Evolutionary conservation across 208 protist genomes (phyloP), one percentile per base, ranked within the genome.

Genomic region (Crithidia fasciculata): DNA sequence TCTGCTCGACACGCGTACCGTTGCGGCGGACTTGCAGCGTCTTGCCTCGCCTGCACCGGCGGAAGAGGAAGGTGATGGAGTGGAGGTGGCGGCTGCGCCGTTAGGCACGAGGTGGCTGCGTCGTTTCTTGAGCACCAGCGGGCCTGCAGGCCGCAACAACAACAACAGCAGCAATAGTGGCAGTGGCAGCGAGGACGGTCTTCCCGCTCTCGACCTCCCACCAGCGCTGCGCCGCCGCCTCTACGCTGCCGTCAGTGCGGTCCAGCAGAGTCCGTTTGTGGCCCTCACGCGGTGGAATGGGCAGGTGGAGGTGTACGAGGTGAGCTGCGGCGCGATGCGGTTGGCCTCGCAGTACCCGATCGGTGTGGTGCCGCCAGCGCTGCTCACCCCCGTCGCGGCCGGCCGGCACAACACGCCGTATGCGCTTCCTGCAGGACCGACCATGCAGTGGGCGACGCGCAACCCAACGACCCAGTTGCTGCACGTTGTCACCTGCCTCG

Each of bases 401-500:
- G 4, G 45, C 28, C 37, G 3, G 41, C 19, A 53, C 40, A 8
- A 49, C 16, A 39, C 8, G 54, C 56, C 61, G 5, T 52, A 41
- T 47, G 69, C 69, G 5, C 58, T 74, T 49, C 71, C 70, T 8
- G 60, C 71, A 0, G 75, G 73, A 40, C 52, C 60, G 18, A 71
- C 78, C 6, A 70, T 69, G 56, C 85, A 89, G 76, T 89, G 85
- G 85, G 78, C 81, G 39, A 55, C 70, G 3, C 73, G 57, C 28
- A 53, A 81, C 54, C 53, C 37, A 16, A 41, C 18, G 5, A 81
- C 73, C 7, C 62, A 66, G 54, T 63, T 64, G 47, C 67, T 95
- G 57, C 88, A 95, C 76, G 72, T 92, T 19, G 71, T 95, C 61
- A 85, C 86, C 40, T 85, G 81, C 78, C 63, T 91, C 61, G 78